These are phyloP conservation scores for Coniophora puteana DNA, from an alignment of 1,284 basidiomycete genomes.

Conservation along the genomic window DNA sequence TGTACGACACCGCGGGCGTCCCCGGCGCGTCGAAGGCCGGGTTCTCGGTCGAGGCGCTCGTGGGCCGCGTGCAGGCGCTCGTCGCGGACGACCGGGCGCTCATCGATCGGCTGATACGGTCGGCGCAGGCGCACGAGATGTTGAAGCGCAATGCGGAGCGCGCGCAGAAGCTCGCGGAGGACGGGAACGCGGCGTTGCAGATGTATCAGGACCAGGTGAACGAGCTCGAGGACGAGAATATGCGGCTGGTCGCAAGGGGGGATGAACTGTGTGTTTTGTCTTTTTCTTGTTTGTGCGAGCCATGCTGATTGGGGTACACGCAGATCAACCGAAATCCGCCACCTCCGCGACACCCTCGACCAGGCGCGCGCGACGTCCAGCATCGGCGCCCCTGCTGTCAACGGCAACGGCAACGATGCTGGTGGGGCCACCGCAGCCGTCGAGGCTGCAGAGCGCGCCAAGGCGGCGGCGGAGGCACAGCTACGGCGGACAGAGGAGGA, in stretches of 20 bases:
- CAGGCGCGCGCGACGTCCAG: constrained; percentile 44
- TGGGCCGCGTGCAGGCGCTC: constrained; percentile 71
- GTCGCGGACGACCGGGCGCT: constrained; percentile 78
- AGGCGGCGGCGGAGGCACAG: too few species aligned
- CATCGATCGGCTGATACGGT: constrained; percentile 78
- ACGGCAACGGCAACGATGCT: too few species aligned
- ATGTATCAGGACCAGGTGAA: constrained; percentile 87
- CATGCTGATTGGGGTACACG: constrained; percentile 6
- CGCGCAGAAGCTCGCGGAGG: constrained; percentile 84
- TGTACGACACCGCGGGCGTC: constrained; percentile 53
- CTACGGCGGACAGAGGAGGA: constrained; percentile 48
- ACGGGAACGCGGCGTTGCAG: constrained; percentile 72
- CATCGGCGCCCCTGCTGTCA: constrained; percentile 28
- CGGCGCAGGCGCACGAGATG: constrained; percentile 83
- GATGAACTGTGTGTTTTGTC: constrained; percentile 49
- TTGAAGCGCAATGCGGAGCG: constrained; percentile 88
- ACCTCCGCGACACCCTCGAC: constrained; percentile 61
- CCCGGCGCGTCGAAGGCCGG: constrained; percentile 20
- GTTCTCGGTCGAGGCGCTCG: constrained; percentile 73
- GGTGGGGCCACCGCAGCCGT: too few species aligned
- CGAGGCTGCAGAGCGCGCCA: constrained; percentile 44
- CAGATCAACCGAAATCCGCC: constrained; percentile 69
- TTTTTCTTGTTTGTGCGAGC: constrained; percentile 3
- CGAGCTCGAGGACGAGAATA: constrained; percentile 72
- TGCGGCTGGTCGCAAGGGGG: constrained; percentile 45